phyloP scores from a whole-genome alignment of 2,329 filamentous ascomycete species.

The Neofusicoccum umdonicola region DNA sequence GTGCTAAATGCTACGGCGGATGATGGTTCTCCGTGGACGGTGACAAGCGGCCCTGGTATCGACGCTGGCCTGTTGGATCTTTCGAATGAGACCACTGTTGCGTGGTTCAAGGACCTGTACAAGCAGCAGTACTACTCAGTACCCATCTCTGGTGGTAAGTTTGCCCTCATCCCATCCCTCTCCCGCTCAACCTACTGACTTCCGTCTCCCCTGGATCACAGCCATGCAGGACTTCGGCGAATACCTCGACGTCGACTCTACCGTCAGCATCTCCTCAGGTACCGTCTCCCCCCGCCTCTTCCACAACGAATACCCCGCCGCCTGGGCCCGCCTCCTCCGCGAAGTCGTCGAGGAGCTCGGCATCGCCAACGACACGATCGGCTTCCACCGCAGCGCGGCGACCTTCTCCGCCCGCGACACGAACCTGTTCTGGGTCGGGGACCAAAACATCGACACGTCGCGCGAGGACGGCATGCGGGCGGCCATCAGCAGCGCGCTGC shows the following conservation, averaged over 20 bases:
- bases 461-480: conserved; percentile 37
- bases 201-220: neutral
- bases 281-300: conserved; percentile 31
- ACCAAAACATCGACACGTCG: conserved; percentile 36
- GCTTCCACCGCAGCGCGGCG: conserved; percentile 37
- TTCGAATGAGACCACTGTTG: conserved; percentile 31
- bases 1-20: conserved; percentile 37
- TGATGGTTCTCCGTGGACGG: conserved; percentile 27
- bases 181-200: neutral
- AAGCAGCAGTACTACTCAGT: conserved; percentile 34
- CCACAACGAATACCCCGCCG: conserved; percentile 36
- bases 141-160: conserved; percentile 30
- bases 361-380: conserved; percentile 30
- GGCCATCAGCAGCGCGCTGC: conserved; percentile 33
- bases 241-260: conserved; percentile 31
- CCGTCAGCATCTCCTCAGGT: conserved; percentile 28
- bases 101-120: conserved; percentile 35
- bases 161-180: conserved; percentile 14
- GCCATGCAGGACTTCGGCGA: conserved; percentile 39
- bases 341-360: conserved; percentile 28
- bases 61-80: conserved; percentile 39
- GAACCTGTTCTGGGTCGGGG: conserved; percentile 41
- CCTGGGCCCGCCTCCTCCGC: conserved; percentile 35
- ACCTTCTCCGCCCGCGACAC: conserved; percentile 33
- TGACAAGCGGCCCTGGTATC: conserved; percentile 38